These are phyloP conservation scores for Neopestalotiopsis sp. DNA, from an alignment of 2,329 filamentous ascomycete species.

Conservation along the genomic window DNA sequence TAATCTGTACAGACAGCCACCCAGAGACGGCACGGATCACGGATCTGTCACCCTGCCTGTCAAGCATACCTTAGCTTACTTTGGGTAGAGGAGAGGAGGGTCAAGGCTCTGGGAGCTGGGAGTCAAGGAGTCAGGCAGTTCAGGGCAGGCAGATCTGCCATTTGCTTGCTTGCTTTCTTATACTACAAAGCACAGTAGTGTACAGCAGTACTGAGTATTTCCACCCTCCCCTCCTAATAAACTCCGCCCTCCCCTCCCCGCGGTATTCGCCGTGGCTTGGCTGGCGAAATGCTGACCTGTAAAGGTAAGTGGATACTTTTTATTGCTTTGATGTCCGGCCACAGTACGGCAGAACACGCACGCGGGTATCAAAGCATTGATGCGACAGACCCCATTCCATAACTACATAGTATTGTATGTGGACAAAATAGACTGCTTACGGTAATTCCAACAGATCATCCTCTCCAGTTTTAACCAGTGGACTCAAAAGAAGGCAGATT, in stretches of 20 bases:
- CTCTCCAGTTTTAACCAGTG: too few relatives aligned
- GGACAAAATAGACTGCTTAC: too few relatives aligned
- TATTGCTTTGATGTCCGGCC: not conserved
- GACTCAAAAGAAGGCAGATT: too few relatives aligned
- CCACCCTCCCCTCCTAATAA: not conserved
- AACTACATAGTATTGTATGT: too few relatives aligned
- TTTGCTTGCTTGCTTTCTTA: not conserved
- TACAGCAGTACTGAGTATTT: not conserved
- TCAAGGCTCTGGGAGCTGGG: not conserved
- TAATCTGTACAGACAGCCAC: too few relatives aligned
- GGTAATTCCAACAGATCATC: too few relatives aligned
- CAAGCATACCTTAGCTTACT: slow-evolving; percentile 6
- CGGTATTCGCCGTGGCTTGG: not conserved
- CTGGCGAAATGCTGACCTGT: slow-evolving; percentile 9
- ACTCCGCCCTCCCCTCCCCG: not conserved
- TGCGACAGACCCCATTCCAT: too few relatives aligned
- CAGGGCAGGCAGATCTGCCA: not conserved
- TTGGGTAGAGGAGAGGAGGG: not conserved
- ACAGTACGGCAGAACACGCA: not conserved
- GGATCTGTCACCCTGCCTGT: slow-evolving; percentile 10
- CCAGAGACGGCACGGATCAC: slow-evolving; percentile 5
- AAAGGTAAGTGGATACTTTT: slow-evolving; percentile 10
- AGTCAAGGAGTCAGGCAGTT: not conserved
- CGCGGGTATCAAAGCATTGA: too few relatives aligned
- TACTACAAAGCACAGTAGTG: too few relatives aligned